Conservation (phyloP, 106 monocot genomes). For the Dioscorea alata region DNA sequence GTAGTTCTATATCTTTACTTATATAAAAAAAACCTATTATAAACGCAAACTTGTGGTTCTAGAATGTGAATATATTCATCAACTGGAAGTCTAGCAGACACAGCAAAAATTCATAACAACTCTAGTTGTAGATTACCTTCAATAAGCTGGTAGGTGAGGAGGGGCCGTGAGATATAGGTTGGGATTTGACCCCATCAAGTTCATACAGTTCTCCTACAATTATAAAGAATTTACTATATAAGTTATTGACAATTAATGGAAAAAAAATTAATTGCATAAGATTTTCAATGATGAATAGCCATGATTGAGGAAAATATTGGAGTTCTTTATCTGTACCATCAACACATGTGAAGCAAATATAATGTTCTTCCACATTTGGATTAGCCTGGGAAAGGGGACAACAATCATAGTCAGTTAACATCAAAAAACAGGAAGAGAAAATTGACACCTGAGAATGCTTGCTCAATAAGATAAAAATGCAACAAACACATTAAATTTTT, state of each 20-base stretch:
- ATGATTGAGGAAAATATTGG: neutral
- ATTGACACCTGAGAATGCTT: too few relatives aligned
- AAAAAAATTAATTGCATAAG: neutral
- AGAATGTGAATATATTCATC: neutral
- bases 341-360: slow-evolving; percentile 79
- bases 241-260: neutral
- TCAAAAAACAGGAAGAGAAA: neutral
- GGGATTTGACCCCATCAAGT: slow-evolving; percentile 59
- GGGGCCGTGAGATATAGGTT: slow-evolving; percentile 48
- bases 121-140: slow-evolving; percentile 22
- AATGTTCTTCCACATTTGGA: slow-evolving; percentile 68
- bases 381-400: slow-evolving; percentile 32
- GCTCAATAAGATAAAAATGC: too few relatives aligned
- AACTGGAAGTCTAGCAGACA: too few relatives aligned
- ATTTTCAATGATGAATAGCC: neutral
- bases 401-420: neutral
- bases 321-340: slow-evolving; percentile 43
- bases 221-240: neutral
- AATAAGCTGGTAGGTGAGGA: slow-evolving; percentile 49
- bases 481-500: neutral
- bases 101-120: neutral
- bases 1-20: neutral
- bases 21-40: neutral
- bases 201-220: slow-evolving; percentile 61
- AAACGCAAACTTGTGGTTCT: too few relatives aligned